These are phyloP conservation scores for Calonectria crousiana DNA, from an alignment of 2,329 filamentous ascomycete species.

Conservation along the genomic window DNA sequence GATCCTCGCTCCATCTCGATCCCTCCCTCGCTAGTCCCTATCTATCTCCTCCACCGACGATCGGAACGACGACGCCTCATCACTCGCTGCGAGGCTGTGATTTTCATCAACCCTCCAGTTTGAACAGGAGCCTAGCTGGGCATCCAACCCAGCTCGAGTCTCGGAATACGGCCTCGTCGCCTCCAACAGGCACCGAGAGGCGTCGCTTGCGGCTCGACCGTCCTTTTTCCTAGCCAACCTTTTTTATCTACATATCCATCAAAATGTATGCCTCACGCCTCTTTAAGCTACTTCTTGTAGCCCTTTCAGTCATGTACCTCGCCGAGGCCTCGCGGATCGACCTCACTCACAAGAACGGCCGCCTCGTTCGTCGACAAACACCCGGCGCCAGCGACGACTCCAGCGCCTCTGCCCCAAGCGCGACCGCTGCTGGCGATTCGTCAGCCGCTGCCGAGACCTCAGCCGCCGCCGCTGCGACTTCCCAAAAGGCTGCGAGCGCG, in stretches of 20 bases:
- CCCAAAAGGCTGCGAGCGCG: not conserved
- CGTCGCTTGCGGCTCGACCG: constrained; percentile 7
- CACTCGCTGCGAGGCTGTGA: constrained; percentile 10
- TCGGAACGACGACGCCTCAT: not conserved
- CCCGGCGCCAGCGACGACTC: constrained; percentile 30
- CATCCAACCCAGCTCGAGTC: not conserved
- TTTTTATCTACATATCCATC: constrained; percentile 4
- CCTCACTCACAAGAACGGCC: constrained; percentile 31
- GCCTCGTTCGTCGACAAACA: constrained; percentile 38
- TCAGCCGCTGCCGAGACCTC: not conserved
- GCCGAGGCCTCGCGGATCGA: constrained; percentile 57
- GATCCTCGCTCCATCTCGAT: constrained; percentile 10
- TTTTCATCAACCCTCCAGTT: not conserved
- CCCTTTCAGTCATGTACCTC: constrained; percentile 59
- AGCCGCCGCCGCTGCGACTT: not conserved
- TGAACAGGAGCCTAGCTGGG: not conserved
- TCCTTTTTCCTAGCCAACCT: not conserved
- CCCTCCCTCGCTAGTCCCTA: constrained; percentile 17
- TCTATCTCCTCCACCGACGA: not conserved
- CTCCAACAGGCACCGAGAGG: not conserved
- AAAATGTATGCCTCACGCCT: constrained; percentile 62
- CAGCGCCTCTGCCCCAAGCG: constrained; percentile 12
- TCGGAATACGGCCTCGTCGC: not conserved
- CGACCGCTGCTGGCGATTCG: constrained; percentile 21
- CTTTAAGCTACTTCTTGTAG: constrained; percentile 62